phyloP scores from a whole-genome alignment of 148 eudicot genomes.

The Pouteria glomerata region DNA sequence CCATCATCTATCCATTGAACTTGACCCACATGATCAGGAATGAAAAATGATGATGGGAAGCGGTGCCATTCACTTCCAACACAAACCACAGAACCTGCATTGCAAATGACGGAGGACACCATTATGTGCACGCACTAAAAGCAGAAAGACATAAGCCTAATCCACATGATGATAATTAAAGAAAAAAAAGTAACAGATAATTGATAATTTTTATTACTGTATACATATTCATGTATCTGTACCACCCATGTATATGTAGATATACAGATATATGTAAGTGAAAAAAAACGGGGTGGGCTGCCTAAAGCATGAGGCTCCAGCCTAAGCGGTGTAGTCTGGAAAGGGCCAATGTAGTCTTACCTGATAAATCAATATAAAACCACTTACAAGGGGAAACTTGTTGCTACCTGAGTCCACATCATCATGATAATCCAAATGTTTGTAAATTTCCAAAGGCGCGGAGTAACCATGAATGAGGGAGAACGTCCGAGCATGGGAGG shows the following conservation, averaged over 20 bases:
- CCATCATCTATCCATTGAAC: constrained; percentile 98
- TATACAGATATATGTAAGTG: too few relatives aligned
- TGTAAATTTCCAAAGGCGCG: constrained; percentile 92
- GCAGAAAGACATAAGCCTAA: neutral
- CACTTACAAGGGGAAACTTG: neutral
- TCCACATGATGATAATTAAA: too few relatives aligned
- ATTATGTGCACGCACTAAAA: neutral
- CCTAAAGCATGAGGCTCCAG: too few relatives aligned
- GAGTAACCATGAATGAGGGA: constrained; percentile 91
- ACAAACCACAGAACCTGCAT: constrained; percentile 79
- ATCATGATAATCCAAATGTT: constrained; percentile 89
- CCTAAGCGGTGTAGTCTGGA: too few relatives aligned
- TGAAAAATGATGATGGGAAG: constrained; percentile 90
- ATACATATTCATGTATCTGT: too few relatives aligned
- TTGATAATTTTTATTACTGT: too few relatives aligned
- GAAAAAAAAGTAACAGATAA: too few relatives aligned
- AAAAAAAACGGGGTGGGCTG: too few relatives aligned
- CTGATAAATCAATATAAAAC: neutral
- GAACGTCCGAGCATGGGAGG: constrained; percentile 87
- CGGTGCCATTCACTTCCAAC: constrained; percentile 99
- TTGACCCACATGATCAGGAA: constrained; percentile 76
- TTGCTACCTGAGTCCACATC: constrained; percentile 67
- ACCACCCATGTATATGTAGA: too few relatives aligned
- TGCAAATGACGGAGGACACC: neutral
- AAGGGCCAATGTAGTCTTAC: too few relatives aligned